phyloP scores from a whole-genome alignment of 768 basidiomycete genomes.

The Crassisporium funariophilum region DNA sequence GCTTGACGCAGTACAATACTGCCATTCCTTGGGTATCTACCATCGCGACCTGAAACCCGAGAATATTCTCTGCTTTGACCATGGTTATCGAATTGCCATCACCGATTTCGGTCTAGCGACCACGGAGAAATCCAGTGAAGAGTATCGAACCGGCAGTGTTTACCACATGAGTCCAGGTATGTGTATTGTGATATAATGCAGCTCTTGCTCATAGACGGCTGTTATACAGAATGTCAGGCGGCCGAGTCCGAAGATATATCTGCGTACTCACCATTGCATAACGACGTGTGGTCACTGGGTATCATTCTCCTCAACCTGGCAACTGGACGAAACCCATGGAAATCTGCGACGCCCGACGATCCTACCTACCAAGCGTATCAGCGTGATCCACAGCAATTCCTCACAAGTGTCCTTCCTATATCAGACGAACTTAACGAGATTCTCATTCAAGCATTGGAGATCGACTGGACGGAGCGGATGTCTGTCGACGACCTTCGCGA shows the following conservation, averaged over 20 bases:
- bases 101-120: constrained; percentile 97
- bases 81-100: constrained; percentile 76
- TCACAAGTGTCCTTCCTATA: constrained; percentile 84
- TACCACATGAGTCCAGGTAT: constrained; percentile 96
- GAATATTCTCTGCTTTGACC: constrained; percentile 85
- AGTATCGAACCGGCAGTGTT: constrained; percentile 96
- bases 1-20: constrained; percentile 90
- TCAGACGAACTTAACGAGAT: constrained; percentile 73
- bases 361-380: constrained; percentile 90
- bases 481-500: constrained; percentile 56
- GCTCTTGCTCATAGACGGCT: neutral
- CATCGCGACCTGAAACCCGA: constrained; percentile 98
- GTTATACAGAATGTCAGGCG: constrained; percentile 79
- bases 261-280: constrained; percentile 82
- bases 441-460: constrained; percentile 70
- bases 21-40: constrained; percentile 89
- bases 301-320: constrained; percentile 95
- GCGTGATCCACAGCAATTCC: constrained; percentile 72
- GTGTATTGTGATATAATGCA: constrained; percentile 18
- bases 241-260: constrained; percentile 61
- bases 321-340: constrained; percentile 96
- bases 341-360: constrained; percentile 79
- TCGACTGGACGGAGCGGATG: constrained; percentile 64
- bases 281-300: constrained; percentile 96
- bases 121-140: constrained; percentile 78